A percentile compares a stretch with the other conserved stretches of the same genome.
Evolutionary conservation across 2,329 filamentous ascomycete genomes (phyloP).

Genomic region (Penicillium hesseltinei): DNA sequence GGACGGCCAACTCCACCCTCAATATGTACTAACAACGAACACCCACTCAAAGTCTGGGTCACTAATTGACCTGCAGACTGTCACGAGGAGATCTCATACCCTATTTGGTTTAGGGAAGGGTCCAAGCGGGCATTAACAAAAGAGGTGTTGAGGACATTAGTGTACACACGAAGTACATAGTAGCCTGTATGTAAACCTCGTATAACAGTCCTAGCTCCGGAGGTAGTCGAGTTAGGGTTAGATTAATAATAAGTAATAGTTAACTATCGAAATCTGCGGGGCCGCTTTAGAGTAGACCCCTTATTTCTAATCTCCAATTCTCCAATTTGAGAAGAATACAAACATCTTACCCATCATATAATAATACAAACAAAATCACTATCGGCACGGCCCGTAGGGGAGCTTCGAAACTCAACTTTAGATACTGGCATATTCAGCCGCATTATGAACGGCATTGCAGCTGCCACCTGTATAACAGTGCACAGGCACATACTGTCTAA

Average conservation of each 20-base stretch:
- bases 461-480: conserved; percentile 6
- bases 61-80: background rate
- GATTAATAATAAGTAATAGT: background rate
- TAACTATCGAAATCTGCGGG: background rate
- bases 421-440: background rate
- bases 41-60: background rate
- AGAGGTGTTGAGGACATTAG: background rate
- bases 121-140: background rate
- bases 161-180: background rate
- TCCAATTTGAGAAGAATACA: background rate
- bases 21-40: background rate
- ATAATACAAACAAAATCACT: background rate
- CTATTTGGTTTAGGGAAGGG: background rate
- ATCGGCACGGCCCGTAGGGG: conserved; percentile 7
- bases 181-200: background rate
- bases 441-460: conserved; percentile 14
- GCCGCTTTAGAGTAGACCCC: background rate
- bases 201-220: background rate
- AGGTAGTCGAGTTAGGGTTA: background rate
- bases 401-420: background rate
- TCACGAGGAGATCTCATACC: background rate
- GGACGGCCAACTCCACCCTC: background rate
- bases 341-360: background rate
- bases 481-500: background rate
- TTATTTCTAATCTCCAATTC: background rate